Conservation (phyloP, 805 yeast genomes). For the Barnettozyma sp. region DNA sequence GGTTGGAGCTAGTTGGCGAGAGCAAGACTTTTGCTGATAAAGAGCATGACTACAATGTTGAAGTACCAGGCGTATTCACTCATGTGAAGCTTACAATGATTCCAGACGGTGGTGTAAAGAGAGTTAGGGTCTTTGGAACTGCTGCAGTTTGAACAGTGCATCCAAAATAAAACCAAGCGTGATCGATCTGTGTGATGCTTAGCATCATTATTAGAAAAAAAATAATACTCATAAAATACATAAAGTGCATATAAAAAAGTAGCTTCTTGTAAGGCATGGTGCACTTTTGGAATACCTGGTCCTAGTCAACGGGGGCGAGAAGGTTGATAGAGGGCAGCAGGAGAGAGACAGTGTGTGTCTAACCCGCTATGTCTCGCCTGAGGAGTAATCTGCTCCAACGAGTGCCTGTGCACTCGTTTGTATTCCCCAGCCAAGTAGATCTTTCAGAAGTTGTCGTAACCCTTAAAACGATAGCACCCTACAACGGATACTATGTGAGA, state of each 20-base stretch:
- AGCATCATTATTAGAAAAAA: too few relatives aligned
- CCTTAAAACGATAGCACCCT: constrained; percentile 16
- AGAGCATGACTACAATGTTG: constrained; percentile 52
- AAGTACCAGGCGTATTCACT: constrained; percentile 35
- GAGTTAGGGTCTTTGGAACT: constrained; percentile 74
- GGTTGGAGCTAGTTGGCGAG: constrained; percentile 62
- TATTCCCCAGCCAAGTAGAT: constrained; percentile 13
- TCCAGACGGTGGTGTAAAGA: constrained; percentile 96
- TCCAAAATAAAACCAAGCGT: too few relatives aligned
- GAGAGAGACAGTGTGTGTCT: background rate
- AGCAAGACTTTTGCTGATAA: constrained; percentile 76
- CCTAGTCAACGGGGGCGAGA: too few relatives aligned
- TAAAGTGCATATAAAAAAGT: background rate
- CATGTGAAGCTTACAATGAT: constrained; percentile 78
- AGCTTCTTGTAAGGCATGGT: too few relatives aligned
- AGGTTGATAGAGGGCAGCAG: too few relatives aligned
- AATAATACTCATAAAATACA: background rate
- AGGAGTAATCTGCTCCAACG: constrained; percentile 18
- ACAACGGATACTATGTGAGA: constrained; percentile 49
- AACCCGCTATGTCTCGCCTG: constrained; percentile 14
- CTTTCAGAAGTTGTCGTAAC: constrained; percentile 15
- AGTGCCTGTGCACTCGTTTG: constrained; percentile 15
- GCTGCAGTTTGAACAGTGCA: too few relatives aligned
- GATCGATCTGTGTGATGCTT: too few relatives aligned
- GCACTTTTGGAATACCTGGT: too few relatives aligned